Base-by-base conservation (phyloP, 441 rosid genomes). In the Pelargonium myrrhifolium region DNA sequence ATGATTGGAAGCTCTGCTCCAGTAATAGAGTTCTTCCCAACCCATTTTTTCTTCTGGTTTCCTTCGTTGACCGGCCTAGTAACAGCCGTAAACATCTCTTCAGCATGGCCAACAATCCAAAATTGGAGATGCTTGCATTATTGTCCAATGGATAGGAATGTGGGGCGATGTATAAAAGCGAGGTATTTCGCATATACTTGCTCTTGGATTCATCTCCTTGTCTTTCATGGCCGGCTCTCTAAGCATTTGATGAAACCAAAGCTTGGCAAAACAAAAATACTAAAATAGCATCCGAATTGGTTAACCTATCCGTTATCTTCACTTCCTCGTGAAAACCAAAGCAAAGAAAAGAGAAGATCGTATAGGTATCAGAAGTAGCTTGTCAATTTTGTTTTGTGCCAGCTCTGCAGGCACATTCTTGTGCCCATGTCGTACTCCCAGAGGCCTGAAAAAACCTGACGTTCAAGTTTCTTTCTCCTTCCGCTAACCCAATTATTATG, bases 401-500 rank as follows among this genome's bases (percentile, higher is more conserved):
- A 71, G 55, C 77, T 74, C 68, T 77, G 81, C 65, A 76, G 59
- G 79, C 97, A 88, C 89, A 86, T 92, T 70, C 97, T 88, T 72
- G 77, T 79, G 72, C 85, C 59, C 37, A 76, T 78, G 45, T 94
- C 93, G 72, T 92, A 89, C 40, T 87, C 89, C 98, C 98, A 92
- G 1, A 87, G 83, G 74, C 94, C 96, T 11, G 92, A 84, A 31
- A 63, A 69, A 72, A 92, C 83, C 77, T 88, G 96, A 15, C 91
- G 90, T 77, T 85, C 86, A 9, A 94, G 88, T 79, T 94, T 94
- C 81, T 87, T 88, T 72, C 83, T 28, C 83, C 97, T 87, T 68
- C 97, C 98, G 72, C 84, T 83, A 62, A 92, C 83, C 96, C 97
- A 92, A 51, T 87, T 94, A 74, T 88, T 92, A 35, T 92, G 97